Percentiles rank a stretch among this genome's conserved stretches.
Evolutionary conservation across 2,329 filamentous ascomycete genomes (phyloP).

Genomic region (Calonectria fujianensis): DNA sequence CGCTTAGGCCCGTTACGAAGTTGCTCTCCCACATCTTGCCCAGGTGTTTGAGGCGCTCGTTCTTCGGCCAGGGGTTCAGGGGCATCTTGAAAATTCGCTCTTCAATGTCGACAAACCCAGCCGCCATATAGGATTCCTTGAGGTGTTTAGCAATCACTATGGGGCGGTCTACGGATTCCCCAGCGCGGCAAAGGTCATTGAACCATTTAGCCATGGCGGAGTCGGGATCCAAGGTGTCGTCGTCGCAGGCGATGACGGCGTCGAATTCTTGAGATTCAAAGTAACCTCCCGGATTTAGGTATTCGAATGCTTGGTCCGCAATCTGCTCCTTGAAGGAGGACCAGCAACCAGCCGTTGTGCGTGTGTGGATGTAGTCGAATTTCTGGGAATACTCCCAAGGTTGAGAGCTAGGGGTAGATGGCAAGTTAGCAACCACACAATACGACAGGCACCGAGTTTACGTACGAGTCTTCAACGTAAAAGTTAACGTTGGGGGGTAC

Average conservation of each 20-base stretch:
- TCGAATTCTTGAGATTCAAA: slow-evolving; percentile 72
- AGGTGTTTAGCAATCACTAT: slow-evolving; percentile 60
- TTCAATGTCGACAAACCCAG: slow-evolving; percentile 74
- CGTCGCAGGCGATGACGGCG: slow-evolving; percentile 64
- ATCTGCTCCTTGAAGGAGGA: slow-evolving; percentile 68
- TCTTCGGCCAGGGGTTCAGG: slow-evolving; percentile 72
- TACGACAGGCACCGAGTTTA: slow-evolving; percentile 13
- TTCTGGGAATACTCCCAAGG: slow-evolving; percentile 72
- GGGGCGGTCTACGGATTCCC: slow-evolving; percentile 61
- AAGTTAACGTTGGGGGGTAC: slow-evolving; percentile 86
- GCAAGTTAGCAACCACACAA: slow-evolving; percentile 16
- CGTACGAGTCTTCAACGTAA: slow-evolving; percentile 78
- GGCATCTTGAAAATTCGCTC: slow-evolving; percentile 73
- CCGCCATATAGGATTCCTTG: slow-evolving; percentile 64
- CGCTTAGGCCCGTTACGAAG: slow-evolving; percentile 65
- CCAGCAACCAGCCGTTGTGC: slow-evolving; percentile 71
- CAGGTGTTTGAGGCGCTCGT: slow-evolving; percentile 64
- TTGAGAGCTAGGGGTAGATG: slow-evolving; percentile 62
- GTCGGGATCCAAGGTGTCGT: slow-evolving; percentile 64
- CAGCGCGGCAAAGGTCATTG: slow-evolving; percentile 63
- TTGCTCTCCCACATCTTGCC: slow-evolving; percentile 68
- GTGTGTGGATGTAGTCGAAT: slow-evolving; percentile 74
- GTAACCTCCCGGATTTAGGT: slow-evolving; percentile 71
- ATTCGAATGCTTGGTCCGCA: slow-evolving; percentile 71
- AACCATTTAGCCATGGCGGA: slow-evolving; percentile 64